Percentiles rank a stretch among this genome's conserved stretches.
These are phyloP conservation scores for Pyropia haitanensis DNA, from an alignment of 23 red algal genomes.

Conservation along the genomic window DNA sequence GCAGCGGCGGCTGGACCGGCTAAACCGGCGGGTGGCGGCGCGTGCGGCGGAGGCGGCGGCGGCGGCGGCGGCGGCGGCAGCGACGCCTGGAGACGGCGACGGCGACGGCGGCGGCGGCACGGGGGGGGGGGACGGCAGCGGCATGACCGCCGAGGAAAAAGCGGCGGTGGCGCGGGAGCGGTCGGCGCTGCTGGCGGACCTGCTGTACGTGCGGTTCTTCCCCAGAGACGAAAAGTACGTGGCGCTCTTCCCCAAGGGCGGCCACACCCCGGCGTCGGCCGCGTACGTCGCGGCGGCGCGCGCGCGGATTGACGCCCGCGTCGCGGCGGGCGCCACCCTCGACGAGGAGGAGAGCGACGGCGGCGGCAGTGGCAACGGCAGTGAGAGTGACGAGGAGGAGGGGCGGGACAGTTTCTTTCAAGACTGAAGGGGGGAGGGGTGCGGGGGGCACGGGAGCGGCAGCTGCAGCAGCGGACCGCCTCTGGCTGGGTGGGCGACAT, in stretches of 20 bases:
- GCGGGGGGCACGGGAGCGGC: too few species aligned
- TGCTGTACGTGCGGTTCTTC: slow-evolving; percentile 45
- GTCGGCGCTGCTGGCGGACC: slow-evolving; percentile 24
- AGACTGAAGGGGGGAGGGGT: too few species aligned
- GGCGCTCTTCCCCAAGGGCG: slow-evolving; percentile 58
- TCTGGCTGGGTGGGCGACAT: too few species aligned
- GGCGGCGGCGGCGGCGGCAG: neutral
- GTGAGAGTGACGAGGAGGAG: too few species aligned
- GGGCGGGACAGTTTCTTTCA: too few species aligned
- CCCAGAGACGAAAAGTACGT: slow-evolving; percentile 61
- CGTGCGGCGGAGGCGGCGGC: slow-evolving; percentile 6
- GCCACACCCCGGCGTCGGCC: slow-evolving; percentile 42
- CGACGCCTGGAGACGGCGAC: too few species aligned
- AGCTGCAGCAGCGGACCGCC: too few species aligned
- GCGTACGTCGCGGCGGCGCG: slow-evolving; percentile 31
- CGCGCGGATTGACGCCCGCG: slow-evolving; percentile 13
- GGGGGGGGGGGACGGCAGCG: too few species aligned
- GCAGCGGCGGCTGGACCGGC: slow-evolving; percentile 24
- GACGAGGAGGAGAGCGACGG: too few species aligned
- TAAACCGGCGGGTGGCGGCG: neutral
- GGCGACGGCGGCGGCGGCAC: too few species aligned
- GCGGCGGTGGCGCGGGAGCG: slow-evolving; percentile 12
- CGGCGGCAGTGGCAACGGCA: too few species aligned
- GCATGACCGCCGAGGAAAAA: slow-evolving; percentile 7
- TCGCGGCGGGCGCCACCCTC: too few species aligned